A percentile compares a stretch with the other conserved stretches of the same genome.
Conservation (phyloP, 176 grass and related monocot species). For the Saccharum spontaneum region DNA sequence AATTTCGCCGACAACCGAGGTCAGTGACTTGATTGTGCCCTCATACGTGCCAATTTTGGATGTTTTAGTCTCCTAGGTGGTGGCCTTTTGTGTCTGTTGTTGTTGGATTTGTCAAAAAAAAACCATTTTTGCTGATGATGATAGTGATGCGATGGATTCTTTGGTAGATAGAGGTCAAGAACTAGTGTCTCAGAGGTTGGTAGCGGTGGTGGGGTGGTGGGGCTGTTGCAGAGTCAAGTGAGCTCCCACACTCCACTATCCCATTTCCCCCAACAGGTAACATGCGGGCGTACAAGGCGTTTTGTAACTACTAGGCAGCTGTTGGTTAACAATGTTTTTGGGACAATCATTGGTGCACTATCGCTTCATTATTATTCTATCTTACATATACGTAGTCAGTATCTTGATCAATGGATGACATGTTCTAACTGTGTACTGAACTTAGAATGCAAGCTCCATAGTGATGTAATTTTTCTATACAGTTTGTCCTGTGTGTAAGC, state of each 20-base stretch:
- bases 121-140: constrained; percentile 20
- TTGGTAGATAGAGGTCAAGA: constrained; percentile 37
- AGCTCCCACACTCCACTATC: constrained; percentile 32
- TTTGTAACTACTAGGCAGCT: constrained; percentile 26
- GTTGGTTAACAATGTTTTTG: not conserved
- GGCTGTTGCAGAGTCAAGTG: constrained; percentile 22
- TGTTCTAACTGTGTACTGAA: not conserved
- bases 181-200: constrained; percentile 13
- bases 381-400: not conserved
- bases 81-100: not conserved
- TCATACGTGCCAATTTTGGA: constrained; percentile 18
- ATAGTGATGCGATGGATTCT: constrained; percentile 47
- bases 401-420: not conserved
- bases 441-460: not conserved
- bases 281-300: not conserved
- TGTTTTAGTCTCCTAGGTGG: constrained; percentile 22
- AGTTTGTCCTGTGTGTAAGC: not conserved
- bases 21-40: constrained; percentile 45
- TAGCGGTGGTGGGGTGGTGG: constrained; percentile 19
- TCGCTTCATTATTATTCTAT: constrained; percentile 8
- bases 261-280: constrained; percentile 7
- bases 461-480: not conserved
- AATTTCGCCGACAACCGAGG: constrained; percentile 89
- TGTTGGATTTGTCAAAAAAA: not conserved
- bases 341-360: constrained; percentile 15